These are phyloP conservation scores for Cyclaneusma minus DNA, from an alignment of 2,329 filamentous ascomycete species.

Conservation along the genomic window DNA sequence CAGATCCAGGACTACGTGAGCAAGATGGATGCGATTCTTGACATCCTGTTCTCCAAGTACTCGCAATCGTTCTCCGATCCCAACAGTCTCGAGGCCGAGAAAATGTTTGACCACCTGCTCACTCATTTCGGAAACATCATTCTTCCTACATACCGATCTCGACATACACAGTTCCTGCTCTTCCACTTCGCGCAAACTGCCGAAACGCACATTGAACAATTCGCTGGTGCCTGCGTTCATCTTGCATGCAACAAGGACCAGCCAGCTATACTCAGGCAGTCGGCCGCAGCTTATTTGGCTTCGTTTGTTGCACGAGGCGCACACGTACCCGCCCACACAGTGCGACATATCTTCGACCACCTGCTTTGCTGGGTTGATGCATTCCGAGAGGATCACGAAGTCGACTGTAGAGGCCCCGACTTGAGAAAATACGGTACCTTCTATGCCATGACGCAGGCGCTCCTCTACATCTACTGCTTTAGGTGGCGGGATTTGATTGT, in stretches of 20 bases:
- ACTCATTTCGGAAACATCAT: constrained; percentile 79
- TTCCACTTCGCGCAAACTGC: constrained; percentile 89
- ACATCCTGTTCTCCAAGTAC: constrained; percentile 77
- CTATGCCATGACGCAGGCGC: constrained; percentile 53
- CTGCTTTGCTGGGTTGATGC: constrained; percentile 64
- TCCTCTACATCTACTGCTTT: constrained; percentile 79
- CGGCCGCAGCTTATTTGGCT: constrained; percentile 80
- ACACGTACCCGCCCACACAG: constrained; percentile 58
- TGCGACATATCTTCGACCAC: constrained; percentile 70
- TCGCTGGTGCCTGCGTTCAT: constrained; percentile 63
- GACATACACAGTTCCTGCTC: constrained; percentile 87
- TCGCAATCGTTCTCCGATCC: constrained; percentile 55
- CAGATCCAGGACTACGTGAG: constrained; percentile 67
- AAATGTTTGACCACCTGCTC: constrained; percentile 64
- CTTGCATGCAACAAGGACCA: constrained; percentile 48
- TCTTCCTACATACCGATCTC: constrained; percentile 77
- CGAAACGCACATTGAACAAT: constrained; percentile 63
- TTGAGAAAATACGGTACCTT: constrained; percentile 52
- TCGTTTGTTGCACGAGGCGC: constrained; percentile 88
- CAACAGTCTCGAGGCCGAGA: constrained; percentile 50
- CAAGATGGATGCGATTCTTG: constrained; percentile 83
- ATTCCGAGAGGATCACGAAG: constrained; percentile 58
- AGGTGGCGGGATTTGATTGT: constrained; percentile 82
- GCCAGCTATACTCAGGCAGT: constrained; percentile 61
- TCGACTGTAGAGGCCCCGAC: constrained; percentile 67